Conservation (phyloP, 2,329 filamentous ascomycete species). For the Pseudopithomyces maydicus region DNA sequence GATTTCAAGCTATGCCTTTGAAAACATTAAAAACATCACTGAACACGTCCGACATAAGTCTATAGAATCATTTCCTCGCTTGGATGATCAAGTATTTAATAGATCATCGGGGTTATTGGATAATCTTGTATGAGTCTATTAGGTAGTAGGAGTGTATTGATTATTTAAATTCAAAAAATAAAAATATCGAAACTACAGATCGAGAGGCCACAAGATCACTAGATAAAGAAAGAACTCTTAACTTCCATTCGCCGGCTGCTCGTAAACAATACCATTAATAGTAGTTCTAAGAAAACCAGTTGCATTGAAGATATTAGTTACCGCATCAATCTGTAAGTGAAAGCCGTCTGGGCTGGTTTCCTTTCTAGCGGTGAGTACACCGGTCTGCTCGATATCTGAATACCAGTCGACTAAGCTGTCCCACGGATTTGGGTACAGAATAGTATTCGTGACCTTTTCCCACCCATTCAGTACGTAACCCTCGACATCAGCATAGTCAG, state of each 20-base stretch:
- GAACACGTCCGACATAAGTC: too few species aligned
- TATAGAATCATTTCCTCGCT: too few species aligned
- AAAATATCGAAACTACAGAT: too few species aligned
- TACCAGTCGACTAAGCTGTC: conserved; percentile 44
- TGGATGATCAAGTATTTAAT: too few species aligned
- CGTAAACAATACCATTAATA: conserved; percentile 43
- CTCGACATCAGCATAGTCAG: conserved; percentile 46
- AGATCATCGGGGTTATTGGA: too few species aligned
- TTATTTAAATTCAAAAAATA: too few species aligned
- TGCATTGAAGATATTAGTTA: conserved; percentile 49
- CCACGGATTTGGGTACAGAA: conserved; percentile 13
- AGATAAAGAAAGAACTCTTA: background rate
- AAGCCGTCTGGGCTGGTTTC: conserved; percentile 48
- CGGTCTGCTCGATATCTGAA: conserved; percentile 46
- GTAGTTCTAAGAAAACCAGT: conserved; percentile 49
- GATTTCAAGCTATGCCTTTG: too few species aligned
- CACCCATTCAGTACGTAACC: conserved; percentile 38
- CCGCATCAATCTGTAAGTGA: conserved; percentile 46
- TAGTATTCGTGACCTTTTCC: conserved; percentile 39
- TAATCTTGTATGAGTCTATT: too few species aligned
- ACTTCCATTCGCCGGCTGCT: conserved; percentile 45
- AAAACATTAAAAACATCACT: too few species aligned
- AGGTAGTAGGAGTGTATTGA: too few species aligned
- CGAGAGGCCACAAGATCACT: too few species aligned
- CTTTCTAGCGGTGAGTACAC: conserved; percentile 40